phyloP scores from a whole-genome alignment of 306 rosid genomes.

The Lablab purpureus region DNA sequence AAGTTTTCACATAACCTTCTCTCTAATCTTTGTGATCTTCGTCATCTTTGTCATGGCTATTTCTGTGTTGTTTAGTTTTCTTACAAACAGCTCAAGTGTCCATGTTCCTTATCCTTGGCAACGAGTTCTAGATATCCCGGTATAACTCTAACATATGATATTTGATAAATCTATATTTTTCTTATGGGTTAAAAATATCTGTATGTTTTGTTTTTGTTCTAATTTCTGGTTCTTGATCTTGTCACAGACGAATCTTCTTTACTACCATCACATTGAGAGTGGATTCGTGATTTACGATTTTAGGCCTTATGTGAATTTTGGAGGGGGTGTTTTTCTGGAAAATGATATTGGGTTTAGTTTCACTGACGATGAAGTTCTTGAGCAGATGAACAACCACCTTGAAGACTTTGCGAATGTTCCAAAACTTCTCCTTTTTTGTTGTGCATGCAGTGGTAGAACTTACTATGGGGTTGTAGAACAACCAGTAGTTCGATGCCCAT shows the following conservation, averaged over 20 bases:
- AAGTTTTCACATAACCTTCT: not conserved
- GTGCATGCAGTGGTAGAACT: not conserved
- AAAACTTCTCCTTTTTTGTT: not conserved
- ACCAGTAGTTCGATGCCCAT: not conserved
- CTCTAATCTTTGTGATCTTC: not conserved
- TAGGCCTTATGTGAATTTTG: not conserved
- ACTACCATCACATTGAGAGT: not conserved
- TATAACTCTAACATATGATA: not conserved
- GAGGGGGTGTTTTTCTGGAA: not conserved
- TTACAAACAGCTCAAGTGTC: not conserved
- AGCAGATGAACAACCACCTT: not conserved
- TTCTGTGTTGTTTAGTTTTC: not conserved
- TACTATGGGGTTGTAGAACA: slow-evolving; percentile 2
- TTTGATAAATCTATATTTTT: not conserved
- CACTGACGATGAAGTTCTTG: not conserved
- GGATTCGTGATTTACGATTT: not conserved
- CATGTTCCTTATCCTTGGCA: not conserved
- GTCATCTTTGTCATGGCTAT: not conserved
- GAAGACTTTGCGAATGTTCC: not conserved
- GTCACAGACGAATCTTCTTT: not conserved
- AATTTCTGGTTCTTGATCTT: not conserved
- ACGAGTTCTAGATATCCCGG: not conserved
- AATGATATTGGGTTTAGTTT: not conserved
- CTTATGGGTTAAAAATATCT: not conserved
- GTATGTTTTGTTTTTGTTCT: not conserved